Base-by-base conservation (phyloP, 371 early-diverging fungal species). In the Circinella minor region DNA sequence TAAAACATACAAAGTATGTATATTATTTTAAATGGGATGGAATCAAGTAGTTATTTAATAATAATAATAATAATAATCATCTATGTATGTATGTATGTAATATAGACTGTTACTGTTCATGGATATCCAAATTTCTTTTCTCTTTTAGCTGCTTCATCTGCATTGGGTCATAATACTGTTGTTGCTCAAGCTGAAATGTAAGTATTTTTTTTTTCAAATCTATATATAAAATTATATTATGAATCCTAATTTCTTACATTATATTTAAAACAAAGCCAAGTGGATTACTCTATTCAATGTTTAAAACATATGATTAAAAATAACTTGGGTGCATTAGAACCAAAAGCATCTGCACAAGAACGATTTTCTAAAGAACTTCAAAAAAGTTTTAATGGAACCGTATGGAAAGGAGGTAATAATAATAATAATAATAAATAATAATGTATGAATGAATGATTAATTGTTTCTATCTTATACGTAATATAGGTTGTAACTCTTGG, bases 121-220 rank as follows among this genome's bases (percentile, higher is more conserved):
- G 79, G 75, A 20, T 86, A 77, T 63, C 86, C 86, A n/a, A 86
- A 86, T 64, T 68, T 81, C 7, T 86, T 79, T 51, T 4, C 74
- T 7, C 36, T 82, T 7, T 69, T 82, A n/a, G 86, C 81, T n/a
- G 83, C 86, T 18, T 71, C 77, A n/a, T 49, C 77, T 11, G 84
- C 79, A 0, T 66, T 82, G 0, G 86, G 83, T 13, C 81, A 81
- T 36, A 71, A 72, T 34, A 69, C 71, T 6, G 73, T 69, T 1
- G 67, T 65, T 20, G 66, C 66, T 17, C 80, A 77, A 71, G 73
- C 75, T 55, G 86, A 78, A 65, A 55, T 61, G 77, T 77, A 77
- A 65, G 66, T 55, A 39, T 39, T 39, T 39, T 39, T 39, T 6
- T 6, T 39, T 39, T 39, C 39, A 6, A 9, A 9, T 4, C 39